These are phyloP conservation scores for Pseudopyrenochaeta lycopersici DNA, from an alignment of 2,329 filamentous ascomycete genomes.

Conservation along the genomic window DNA sequence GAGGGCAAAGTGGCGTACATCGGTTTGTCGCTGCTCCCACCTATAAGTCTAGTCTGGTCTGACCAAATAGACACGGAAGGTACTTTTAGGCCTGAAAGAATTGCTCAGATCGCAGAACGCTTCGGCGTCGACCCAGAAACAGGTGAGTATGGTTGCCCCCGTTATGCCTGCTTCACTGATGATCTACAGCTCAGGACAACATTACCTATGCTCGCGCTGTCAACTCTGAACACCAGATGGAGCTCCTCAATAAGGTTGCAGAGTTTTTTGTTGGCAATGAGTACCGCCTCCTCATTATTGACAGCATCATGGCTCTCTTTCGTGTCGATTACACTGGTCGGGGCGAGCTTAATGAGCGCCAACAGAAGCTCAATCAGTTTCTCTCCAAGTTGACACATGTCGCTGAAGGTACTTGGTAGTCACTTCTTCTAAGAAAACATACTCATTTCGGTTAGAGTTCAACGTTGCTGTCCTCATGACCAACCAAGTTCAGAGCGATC, in stretches of 20 bases:
- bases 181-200: conserved; percentile 68
- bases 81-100: conserved; percentile 72
- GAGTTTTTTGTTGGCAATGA: conserved; percentile 69
- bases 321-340: conserved; percentile 73
- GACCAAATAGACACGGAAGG: conserved; percentile 43
- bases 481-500: conserved; percentile 76
- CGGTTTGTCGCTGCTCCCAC: conserved; percentile 48
- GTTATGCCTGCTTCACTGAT: conserved; percentile 58
- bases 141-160: conserved; percentile 15
- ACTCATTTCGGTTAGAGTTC: conserved; percentile 60
- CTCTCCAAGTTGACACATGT: conserved; percentile 70
- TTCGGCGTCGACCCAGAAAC: conserved; percentile 61
- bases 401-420: conserved; percentile 62
- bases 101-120: conserved; percentile 71
- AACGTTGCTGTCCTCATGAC: conserved; percentile 68
- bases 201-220: conserved; percentile 71
- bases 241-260: conserved; percentile 68
- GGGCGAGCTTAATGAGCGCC: conserved; percentile 72
- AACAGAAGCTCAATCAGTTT: conserved; percentile 73
- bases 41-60: conserved; percentile 8
- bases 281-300: conserved; percentile 72
- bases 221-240: conserved; percentile 73
- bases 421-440: not conserved
- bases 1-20: conserved; percentile 76
- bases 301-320: conserved; percentile 76